phyloP scores from a whole-genome alignment of 2,329 filamentous ascomycete genomes.

The Epichloe sylvatica region DNA sequence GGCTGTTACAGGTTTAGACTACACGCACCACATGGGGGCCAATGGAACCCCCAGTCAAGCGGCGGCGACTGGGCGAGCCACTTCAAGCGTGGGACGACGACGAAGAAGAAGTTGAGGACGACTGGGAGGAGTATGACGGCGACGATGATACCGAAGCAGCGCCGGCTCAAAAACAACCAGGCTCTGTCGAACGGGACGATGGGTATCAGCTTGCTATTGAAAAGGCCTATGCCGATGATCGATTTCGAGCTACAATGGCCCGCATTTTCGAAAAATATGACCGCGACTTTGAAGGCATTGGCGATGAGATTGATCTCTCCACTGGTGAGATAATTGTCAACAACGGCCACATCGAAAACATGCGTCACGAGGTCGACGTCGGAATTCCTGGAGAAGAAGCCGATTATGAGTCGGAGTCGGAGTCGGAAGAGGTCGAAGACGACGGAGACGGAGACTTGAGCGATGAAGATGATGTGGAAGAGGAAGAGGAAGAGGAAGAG shows the following conservation, averaged over 20 bases:
- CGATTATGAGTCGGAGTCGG: not conserved
- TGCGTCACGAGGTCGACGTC: conserved; percentile 42
- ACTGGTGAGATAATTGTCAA: conserved; percentile 77
- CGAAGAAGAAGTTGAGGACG: not conserved
- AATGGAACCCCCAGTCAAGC: conserved; percentile 49
- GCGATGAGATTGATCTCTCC: conserved; percentile 76
- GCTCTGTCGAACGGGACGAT: conserved; percentile 34
- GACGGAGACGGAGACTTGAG: conserved; percentile 10
- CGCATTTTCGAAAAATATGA: conserved; percentile 81
- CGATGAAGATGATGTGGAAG: conserved; percentile 4
- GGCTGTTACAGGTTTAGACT: not conserved
- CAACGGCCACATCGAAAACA: conserved; percentile 64
- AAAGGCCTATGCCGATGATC: conserved; percentile 51
- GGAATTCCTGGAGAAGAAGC: conserved; percentile 13
- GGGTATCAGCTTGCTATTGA: conserved; percentile 45
- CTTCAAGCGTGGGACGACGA: conserved; percentile 13
- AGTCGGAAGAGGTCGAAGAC: not conserved
- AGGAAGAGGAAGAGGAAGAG: conserved; percentile 15
- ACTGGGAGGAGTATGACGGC: conserved; percentile 11
- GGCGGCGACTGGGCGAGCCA: conserved; percentile 38
- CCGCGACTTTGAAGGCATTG: conserved; percentile 66
- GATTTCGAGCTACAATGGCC: conserved; percentile 74
- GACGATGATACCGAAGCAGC: conserved; percentile 35
- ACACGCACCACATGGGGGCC: conserved; percentile 5
- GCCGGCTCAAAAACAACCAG: conserved; percentile 31